Evolutionary conservation across 2,329 filamentous ascomycete species (phyloP), one percentile per base, ranked within the genome.

Genomic region (Talaromyces sp.): DNA sequence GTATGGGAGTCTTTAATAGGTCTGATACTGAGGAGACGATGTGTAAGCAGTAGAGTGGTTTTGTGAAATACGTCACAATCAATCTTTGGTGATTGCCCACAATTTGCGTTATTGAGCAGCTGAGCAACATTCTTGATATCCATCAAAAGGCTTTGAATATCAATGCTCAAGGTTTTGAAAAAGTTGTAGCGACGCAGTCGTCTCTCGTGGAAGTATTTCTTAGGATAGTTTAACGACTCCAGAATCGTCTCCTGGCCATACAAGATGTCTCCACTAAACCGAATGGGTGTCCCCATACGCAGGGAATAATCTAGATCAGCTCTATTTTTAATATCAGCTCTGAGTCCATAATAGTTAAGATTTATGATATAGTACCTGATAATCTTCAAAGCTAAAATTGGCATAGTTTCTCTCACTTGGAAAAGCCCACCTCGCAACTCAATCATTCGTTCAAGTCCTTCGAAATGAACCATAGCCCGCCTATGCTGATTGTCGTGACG

Each of bases 291-390:
- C 12, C 62, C 62, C 59, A 51, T 64, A 33, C 61, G 52, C 9
- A 64, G 42, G 27, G 59, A 59, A 50, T 59, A 64, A 28, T 64
- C 62, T 14, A 64, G 60, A 23, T 64, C 59, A 33, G 61, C 34
- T 47, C 62, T 64, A 18, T 30, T 51, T 14, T 16, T 27, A 23
- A 18, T 12, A 9, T 34, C 4, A 31, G 57, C 8, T 36, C 10
- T 47, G 34, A 52, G 12, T 14, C 2, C 36, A 8, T 54, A 23
- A 5, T 27, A 18, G 14, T 12, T 8, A n/a, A 31, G 14, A 16
- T 10, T 47, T 47, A 6, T 47, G 8, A 27, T 23, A 12, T 8
- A n/a, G 50, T 47, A 59, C 62, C 59, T 61, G 30, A 62, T 51
- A 12, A 54, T 53, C 14, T 64, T 64, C 18, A 59, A 50, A 12